Conservation (phyloP, 177 flowering plant genomes). For the Vitis hybrid region DNA sequence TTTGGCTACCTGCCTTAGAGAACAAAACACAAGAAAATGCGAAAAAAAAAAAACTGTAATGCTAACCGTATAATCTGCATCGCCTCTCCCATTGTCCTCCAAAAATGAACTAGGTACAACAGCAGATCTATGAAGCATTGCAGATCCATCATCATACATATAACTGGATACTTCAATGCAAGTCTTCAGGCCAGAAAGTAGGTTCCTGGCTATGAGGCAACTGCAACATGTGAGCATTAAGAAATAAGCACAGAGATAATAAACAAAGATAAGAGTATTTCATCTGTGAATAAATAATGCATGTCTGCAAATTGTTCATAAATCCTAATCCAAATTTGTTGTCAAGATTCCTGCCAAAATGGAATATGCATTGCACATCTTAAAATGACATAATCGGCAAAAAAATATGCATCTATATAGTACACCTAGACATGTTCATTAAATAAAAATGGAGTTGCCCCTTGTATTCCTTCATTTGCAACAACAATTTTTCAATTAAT, state of each 20-base stretch:
- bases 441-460: no score
- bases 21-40: background rate
- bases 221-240: constrained; percentile 43
- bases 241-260: background rate
- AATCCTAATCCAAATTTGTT: background rate
- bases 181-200: constrained; percentile 92
- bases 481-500: no score
- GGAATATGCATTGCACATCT: no score
- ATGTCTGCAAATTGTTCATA: background rate
- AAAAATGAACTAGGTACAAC: constrained; percentile 36
- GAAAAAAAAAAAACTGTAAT: background rate
- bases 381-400: no score
- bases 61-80: constrained; percentile 37
- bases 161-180: constrained; percentile 76
- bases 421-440: no score
- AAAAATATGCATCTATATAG: no score
- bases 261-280: background rate
- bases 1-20: background rate
- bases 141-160: constrained; percentile 64
- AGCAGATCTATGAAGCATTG: constrained; percentile 36
- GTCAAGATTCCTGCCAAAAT: background rate
- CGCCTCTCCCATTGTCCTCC: constrained; percentile 51
- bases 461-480: no score
- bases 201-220: constrained; percentile 90
- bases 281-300: background rate